phyloP scores from a whole-genome alignment of 495 filamentous ascomycete species.

The Tuber calosporum region DNA sequence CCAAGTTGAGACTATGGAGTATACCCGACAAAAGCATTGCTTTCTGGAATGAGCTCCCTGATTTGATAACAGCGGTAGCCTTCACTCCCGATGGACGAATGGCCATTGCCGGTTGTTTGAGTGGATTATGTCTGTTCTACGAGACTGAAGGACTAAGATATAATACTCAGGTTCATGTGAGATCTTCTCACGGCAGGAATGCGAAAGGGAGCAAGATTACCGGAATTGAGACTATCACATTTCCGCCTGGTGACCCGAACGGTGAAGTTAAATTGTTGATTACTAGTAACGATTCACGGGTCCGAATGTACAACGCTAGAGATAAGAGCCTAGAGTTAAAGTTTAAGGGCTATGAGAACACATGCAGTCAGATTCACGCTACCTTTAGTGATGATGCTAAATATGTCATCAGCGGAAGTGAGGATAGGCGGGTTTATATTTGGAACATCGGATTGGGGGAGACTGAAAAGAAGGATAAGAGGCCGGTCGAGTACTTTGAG shows the following conservation, averaged over 20 bases:
- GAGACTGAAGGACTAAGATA: conserved; percentile 88
- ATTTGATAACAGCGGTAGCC: conserved; percentile 85
- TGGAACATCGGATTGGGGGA: conserved; percentile 62
- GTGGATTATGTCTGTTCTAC: conserved; percentile 82
- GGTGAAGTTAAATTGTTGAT: conserved; percentile 79
- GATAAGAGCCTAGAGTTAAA: conserved; percentile 82
- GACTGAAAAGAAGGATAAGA: conserved; percentile 64
- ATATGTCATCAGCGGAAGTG: conserved; percentile 88
- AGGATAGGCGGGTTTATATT: conserved; percentile 81
- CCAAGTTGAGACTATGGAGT: conserved; percentile 88
- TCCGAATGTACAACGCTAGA: conserved; percentile 80
- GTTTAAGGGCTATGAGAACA: conserved; percentile 86
- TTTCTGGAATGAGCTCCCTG: conserved; percentile 71
- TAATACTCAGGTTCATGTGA: conserved; percentile 76
- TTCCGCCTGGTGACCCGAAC: conserved; percentile 55
- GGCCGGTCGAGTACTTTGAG: conserved; percentile 77
- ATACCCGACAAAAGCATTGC: conserved; percentile 95
- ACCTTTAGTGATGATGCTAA: conserved; percentile 79
- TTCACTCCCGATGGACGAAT: conserved; percentile 90
- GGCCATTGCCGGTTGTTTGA: conserved; percentile 80
- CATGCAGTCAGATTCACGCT: conserved; percentile 85
- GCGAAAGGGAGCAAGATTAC: conserved; percentile 97
- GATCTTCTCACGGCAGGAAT: conserved; percentile 82
- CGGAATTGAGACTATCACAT: conserved; percentile 70
- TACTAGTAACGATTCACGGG: conserved; percentile 89